Conservation (phyloP, 2,329 filamentous ascomycete genomes). For the Xylariaceae sp. region DNA sequence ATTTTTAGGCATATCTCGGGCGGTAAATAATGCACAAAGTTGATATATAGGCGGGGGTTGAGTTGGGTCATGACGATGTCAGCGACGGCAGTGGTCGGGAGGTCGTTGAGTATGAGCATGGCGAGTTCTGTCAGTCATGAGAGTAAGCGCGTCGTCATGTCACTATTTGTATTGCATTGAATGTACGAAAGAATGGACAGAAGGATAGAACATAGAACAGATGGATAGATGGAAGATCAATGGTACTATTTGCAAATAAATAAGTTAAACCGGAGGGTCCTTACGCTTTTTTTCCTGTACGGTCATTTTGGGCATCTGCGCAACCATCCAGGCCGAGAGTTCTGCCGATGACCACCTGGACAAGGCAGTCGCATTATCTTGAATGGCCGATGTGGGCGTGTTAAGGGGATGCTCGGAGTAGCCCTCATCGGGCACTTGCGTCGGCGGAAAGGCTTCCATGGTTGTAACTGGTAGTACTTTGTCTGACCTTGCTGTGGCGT, state of each 20-base stretch:
- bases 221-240: too few relatives aligned
- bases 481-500: conserved; percentile 2
- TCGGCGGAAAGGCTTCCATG: conserved; percentile 46
- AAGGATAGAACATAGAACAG: too few relatives aligned
- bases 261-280: conserved; percentile 15
- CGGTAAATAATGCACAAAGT: conserved; percentile 81
- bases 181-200: too few relatives aligned
- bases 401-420: conserved; percentile 72
- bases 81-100: conserved; percentile 75
- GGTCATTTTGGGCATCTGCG: conserved; percentile 46
- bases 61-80: conserved; percentile 70
- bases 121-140: conserved; percentile 60
- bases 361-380: conserved; percentile 31
- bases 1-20: conserved; percentile 88
- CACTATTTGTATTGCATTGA: neutral
- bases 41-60: conserved; percentile 81
- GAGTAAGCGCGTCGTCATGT: conserved; percentile 18
- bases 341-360: conserved; percentile 39
- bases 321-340: conserved; percentile 46
- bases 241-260: too few relatives aligned
- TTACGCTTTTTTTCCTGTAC: conserved; percentile 46
- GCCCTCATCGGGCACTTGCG: conserved; percentile 69
- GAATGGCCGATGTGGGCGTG: conserved; percentile 33
- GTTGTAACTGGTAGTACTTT: neutral
- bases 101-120: conserved; percentile 68